A percentile compares a stretch with the other conserved stretches of the same genome.
Conservation (phyloP, 805 yeast species). For the Saccharomycopsis guyanensis region DNA sequence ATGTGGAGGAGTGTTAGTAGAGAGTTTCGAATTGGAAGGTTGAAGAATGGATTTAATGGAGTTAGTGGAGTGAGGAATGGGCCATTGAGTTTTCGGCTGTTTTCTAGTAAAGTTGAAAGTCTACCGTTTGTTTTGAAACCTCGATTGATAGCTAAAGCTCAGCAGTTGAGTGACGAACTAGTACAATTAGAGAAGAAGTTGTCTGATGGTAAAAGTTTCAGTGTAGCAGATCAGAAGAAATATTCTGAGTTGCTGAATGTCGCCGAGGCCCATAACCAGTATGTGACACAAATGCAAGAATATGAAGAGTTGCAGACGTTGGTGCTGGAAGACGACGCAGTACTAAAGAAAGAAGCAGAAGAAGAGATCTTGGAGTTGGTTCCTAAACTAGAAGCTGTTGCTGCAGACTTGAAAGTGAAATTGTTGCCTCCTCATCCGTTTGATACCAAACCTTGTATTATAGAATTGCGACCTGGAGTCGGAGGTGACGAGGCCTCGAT, state of each 20-base stretch:
- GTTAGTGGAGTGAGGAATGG: too few species aligned
- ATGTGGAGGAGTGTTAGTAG: too few species aligned
- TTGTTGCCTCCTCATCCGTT: slow-evolving; percentile 73
- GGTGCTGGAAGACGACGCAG: slow-evolving; percentile 36
- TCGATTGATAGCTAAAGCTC: slow-evolving; percentile 41
- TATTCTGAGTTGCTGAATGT: slow-evolving; percentile 39
- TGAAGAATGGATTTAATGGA: too few species aligned
- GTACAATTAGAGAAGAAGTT: slow-evolving; percentile 34
- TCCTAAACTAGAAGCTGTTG: slow-evolving; percentile 38
- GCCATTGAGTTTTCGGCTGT: too few species aligned
- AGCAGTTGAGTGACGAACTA: slow-evolving; percentile 34
- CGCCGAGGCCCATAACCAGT: slow-evolving; percentile 35
- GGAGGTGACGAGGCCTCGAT: slow-evolving; percentile 93
- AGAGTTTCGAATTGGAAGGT: too few species aligned
- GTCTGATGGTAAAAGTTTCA: slow-evolving; percentile 36
- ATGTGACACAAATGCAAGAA: slow-evolving; percentile 28
- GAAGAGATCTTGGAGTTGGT: slow-evolving; percentile 42
- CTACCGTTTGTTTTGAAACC: slow-evolving; percentile 35
- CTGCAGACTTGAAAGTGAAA: slow-evolving; percentile 42
- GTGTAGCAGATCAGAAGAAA: slow-evolving; percentile 40
- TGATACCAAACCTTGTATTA: slow-evolving; percentile 65
- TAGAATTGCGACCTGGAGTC: slow-evolving; percentile 90
- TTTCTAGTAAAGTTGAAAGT: not conserved
- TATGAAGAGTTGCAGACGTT: slow-evolving; percentile 31
- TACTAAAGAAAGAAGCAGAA: slow-evolving; percentile 51